Evolutionary conservation across 768 basidiomycete species (phyloP), one percentile per base, ranked within the genome.

Genomic region (Boletus eberwhitei): DNA sequence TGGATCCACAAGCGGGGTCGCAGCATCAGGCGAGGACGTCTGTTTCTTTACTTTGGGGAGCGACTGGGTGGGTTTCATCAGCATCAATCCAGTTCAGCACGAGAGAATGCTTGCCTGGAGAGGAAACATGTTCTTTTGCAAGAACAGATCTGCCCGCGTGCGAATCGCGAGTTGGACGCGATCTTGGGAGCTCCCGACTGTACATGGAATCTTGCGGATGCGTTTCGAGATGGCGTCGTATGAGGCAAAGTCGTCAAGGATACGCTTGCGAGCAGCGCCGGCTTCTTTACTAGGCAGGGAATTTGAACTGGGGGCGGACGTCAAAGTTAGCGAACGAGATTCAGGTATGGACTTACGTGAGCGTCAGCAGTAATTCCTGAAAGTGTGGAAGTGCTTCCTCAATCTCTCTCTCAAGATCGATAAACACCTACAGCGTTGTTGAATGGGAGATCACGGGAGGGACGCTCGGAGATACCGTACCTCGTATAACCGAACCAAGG

Each of bases 171-270:
- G 74, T 69, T 97, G 93, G 8, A 99, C 80, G 36, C 87, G 82
- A 54, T 92, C 88, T 61, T 94, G 92, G 17, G 89, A 89, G 57
- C 84, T 83, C 2, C 83, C 84, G 0, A 79, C 77, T 0, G 80
- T 74, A 55, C 81, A 84, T 0, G 89, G 88, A 16, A 96, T 74
- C 54, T 75, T 76, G 50, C 85, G 83, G 63, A 99, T 91, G 32
- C 87, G 85, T 67, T 95, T 97, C 1, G 93, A 81, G 14, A 98
- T 72, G 39, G 83, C 82, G 64, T 99, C 97, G 67, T 98, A 98
- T 48, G 91, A 87, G 6, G 87, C 81, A 67, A 98, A 93, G 0
- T 86, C 83, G 41, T 92, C 87, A 12, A 98, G 72, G 29, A 99
- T 79, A 5, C 85, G 83, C 66, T 94, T 95, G 55, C 94, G 84